Base-by-base conservation (phyloP, 2,329 filamentous ascomycete genomes). In the Trichoderma aggressivum region DNA sequence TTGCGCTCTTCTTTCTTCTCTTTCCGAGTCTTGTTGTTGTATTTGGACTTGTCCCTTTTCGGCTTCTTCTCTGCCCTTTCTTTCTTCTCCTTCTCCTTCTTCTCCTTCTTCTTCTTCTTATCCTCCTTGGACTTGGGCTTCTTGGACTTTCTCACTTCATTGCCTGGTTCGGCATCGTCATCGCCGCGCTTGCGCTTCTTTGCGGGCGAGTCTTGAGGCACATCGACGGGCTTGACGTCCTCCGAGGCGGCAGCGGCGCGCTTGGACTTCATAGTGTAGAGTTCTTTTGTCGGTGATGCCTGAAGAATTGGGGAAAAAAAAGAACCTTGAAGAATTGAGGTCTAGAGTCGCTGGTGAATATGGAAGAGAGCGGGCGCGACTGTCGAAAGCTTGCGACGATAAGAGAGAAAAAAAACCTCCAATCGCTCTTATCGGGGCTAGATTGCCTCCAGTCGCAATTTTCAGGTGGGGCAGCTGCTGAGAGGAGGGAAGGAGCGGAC, bases 1-100 rank as follows among this genome's bases (percentile, higher is more conserved):
- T 82, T 81, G 67, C 79, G 79, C 77, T 82, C 82, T 18, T 82
- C 79, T 74, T 83, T 82, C 75, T 81, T 82, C 71, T 83, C 81
- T 70, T 81, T 80, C 53, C 81, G 79, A 70, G 77, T 79, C 74
- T 82, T 80, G 63, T 79, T 79, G 67, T 81, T 80, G 68, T 79
- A 78, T 77, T 82, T 82, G 21, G 82, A 78, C 75, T 83, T 82
- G 74, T 81, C 81, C 70, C 82, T 79, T 68, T 74, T 78, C 76
- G 82, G 82, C 32, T 82, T 79, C 75, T 83, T 82, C 75, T 81
- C 82, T 64, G 82, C 81, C 70, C 36, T 79, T 59, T 83, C 74
- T 75, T 81, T 80, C 66, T 80, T 78, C 76, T 82, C 82, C 24
- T 82, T 79, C 2, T 59, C 30, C 55, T 58, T 58, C 74, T 83